Evolutionary conservation across 495 filamentous ascomycete genomes (phyloP).

Genomic region (Tuber brumale): DNA sequence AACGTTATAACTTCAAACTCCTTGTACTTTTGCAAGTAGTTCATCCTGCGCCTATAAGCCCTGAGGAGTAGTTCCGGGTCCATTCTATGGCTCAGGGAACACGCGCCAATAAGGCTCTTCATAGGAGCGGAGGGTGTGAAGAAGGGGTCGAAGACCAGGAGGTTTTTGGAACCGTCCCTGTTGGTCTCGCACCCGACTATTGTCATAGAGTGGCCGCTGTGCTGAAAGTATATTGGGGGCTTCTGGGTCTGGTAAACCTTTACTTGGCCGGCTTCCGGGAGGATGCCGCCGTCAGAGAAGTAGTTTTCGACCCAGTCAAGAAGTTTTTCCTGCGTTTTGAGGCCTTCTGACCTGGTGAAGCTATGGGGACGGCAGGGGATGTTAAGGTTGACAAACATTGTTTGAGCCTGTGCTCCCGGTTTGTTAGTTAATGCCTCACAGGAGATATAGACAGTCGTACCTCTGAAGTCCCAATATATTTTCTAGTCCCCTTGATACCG

Average conservation of each 20-base stretch:
- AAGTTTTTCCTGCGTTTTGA: conserved; percentile 53
- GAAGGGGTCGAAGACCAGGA: conserved; percentile 87
- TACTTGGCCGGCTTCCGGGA: conserved; percentile 26
- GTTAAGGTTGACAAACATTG: conserved; percentile 62
- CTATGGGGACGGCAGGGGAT: conserved; percentile 45
- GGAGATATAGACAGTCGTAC: conserved; percentile 46
- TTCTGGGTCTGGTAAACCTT: conserved; percentile 62
- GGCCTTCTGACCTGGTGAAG: conserved; percentile 42
- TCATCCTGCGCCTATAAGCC: conserved; percentile 61
- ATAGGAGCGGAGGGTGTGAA: conserved; percentile 65
- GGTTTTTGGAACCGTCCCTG: conserved; percentile 57
- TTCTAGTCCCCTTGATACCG: conserved; percentile 77
- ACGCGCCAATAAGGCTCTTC: conserved; percentile 49
- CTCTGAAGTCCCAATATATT: conserved; percentile 94
- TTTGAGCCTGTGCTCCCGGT: conserved; percentile 59
- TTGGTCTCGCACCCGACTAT: conserved; percentile 77
- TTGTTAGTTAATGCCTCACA: conserved; percentile 24
- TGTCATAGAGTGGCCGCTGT: conserved; percentile 82
- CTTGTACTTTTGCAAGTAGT: conserved; percentile 61
- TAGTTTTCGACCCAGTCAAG: conserved; percentile 66
- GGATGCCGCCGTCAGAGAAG: conserved; percentile 48
- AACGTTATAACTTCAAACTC: conserved; percentile 76
- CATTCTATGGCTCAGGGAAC: conserved; percentile 43
- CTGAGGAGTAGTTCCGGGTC: conserved; percentile 56
- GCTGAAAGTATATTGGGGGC: conserved; percentile 87